Evolutionary conservation across 495 filamentous ascomycete species (phyloP).

Genomic region (Penicillium lagena): DNA sequence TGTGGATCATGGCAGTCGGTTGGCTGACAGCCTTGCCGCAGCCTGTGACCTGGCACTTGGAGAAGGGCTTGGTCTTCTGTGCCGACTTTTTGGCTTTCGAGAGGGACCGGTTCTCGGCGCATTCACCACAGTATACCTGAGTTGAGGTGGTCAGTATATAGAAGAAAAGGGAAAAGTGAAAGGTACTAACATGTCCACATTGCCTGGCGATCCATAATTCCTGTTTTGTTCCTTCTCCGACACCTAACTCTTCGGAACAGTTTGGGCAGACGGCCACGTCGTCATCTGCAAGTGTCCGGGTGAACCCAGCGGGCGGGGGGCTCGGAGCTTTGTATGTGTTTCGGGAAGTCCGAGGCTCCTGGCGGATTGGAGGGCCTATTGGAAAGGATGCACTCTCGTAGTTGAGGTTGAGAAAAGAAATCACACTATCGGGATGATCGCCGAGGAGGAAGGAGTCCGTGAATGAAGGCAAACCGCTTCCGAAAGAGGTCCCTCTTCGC

Average conservation of each 20-base stretch:
- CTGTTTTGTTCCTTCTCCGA: constrained; percentile 49
- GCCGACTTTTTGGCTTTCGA: constrained; percentile 28
- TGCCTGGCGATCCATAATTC: constrained; percentile 67
- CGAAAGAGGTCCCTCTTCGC: too few relatives aligned
- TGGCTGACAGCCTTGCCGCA: constrained; percentile 36
- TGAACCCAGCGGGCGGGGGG: constrained; percentile 55
- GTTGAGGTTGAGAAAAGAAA: constrained; percentile 1
- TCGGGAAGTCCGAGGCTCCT: constrained; percentile 26
- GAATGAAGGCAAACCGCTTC: too few relatives aligned
- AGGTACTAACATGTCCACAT: constrained; percentile 65
- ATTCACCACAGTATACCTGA: constrained; percentile 70
- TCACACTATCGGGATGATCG: too few relatives aligned
- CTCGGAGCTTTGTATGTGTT: constrained; percentile 53
- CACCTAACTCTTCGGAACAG: constrained; percentile 64
- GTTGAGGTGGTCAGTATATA: constrained; percentile 3
- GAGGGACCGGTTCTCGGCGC: constrained; percentile 45
- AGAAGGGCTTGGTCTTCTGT: constrained; percentile 32
- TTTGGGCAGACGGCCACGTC: constrained; percentile 66
- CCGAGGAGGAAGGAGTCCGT: too few relatives aligned
- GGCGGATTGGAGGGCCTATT: constrained; percentile 15
- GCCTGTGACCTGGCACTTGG: constrained; percentile 44
- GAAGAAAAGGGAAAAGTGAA: constrained; percentile 4
- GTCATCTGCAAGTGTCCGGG: constrained; percentile 53
- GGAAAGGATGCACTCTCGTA: constrained; percentile 17
- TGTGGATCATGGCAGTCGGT: constrained; percentile 37